Base-by-base conservation (phyloP, 257 asterid species). In the Avicennia marina region DNA sequence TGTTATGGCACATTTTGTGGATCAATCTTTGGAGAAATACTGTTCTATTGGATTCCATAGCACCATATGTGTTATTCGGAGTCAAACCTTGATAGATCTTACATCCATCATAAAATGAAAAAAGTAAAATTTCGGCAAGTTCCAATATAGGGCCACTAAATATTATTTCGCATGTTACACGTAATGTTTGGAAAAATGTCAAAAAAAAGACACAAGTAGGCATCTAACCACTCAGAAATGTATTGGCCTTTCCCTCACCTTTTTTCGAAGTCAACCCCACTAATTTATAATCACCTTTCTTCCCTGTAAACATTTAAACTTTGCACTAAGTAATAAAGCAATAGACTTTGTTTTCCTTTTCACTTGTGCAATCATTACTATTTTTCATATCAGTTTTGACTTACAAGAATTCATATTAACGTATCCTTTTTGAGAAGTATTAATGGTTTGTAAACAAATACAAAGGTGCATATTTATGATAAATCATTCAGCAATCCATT, bases 121-220 rank as follows among this genome's bases (percentile, higher is more conserved):
- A 46, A 16, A 24, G 12, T 1, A 54, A 33, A 16, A n/a, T 32
- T 21, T 22, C 6, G 22, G 34, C 62, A 54, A 59, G 48, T 41
- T 27, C 43, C 48, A 40, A 10, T 22, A 19, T 9, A 15, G 50
- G 51, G 11, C 69, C 64, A 36, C 52, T 53, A 29, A 56, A 26
- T 44, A 31, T 33, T 40, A 22, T 40, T 2, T n/a, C n/a, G 22
- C 40, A 47, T 21, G 39, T 19, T 22, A 44, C 56, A 64, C 47
- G 69, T 53, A 64, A 64, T 24, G 41, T 55, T 25, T 56, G 47
- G 42, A 34, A 63, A 18, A 52, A 55, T 45, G 60, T 65, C 75
- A 66, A 25, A 58, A 61, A 67, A 75, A 78, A 56, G 64, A 53
- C 57, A 55, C 20, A 43, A 68, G 67, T 72, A 21, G 78, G 76